A percentile compares a stretch with the other conserved stretches of the same genome.
phyloP scores from a whole-genome alignment of 1,139 yeast species.

The Magnusiomyces tetraspermus region DNA sequence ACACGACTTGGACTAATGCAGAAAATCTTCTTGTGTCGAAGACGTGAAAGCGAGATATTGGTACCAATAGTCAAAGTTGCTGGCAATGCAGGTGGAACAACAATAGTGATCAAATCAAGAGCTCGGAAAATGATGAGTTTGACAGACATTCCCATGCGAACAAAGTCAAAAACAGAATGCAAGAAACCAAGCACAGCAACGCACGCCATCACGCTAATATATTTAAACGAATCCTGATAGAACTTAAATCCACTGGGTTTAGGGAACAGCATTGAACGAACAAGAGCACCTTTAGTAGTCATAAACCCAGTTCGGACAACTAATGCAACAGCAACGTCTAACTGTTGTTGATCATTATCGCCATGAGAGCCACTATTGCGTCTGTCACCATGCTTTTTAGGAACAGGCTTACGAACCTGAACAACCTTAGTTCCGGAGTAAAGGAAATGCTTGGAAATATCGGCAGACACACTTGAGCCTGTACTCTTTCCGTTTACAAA shows the following conservation, averaged over 20 bases:
- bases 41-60: constrained; percentile 73
- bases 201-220: constrained; percentile 86
- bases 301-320: constrained; percentile 86
- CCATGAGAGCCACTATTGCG: constrained; percentile 26
- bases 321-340: constrained; percentile 70
- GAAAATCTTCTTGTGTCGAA: constrained; percentile 59
- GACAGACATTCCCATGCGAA: constrained; percentile 61
- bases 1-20: constrained; percentile 92
- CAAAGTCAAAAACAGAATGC: constrained; percentile 73
- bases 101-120: constrained; percentile 86
- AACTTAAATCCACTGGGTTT: constrained; percentile 91
- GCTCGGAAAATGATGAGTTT: constrained; percentile 75
- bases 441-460: constrained; percentile 62
- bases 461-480: constrained; percentile 49
- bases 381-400: constrained; percentile 14
- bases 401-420: constrained; percentile 56
- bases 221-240: constrained; percentile 86
- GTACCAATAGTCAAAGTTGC: constrained; percentile 96
- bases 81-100: constrained; percentile 97
- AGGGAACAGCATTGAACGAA: constrained; percentile 93
- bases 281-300: constrained; percentile 91
- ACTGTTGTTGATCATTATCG: constrained; percentile 13
- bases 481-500: constrained; percentile 30
- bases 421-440: constrained; percentile 85
- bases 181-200: constrained; percentile 81